These are phyloP conservation scores for Neopestalotiopsis clavispora DNA, from an alignment of 2,329 filamentous ascomycete species.

Conservation along the genomic window DNA sequence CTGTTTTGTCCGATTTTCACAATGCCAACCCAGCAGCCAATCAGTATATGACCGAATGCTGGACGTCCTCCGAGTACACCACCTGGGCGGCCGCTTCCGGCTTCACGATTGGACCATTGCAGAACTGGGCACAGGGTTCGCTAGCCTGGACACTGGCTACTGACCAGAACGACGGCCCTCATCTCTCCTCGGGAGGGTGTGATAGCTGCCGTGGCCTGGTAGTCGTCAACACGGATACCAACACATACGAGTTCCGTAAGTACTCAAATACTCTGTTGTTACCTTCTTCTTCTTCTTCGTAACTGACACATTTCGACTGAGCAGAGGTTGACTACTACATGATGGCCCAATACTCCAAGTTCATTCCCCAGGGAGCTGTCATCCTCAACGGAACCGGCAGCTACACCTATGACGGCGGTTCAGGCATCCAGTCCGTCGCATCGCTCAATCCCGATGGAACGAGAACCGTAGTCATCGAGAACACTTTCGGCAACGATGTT, in stretches of 20 bases:
- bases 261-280: neutral
- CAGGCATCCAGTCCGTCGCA: slow-evolving; percentile 50
- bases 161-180: slow-evolving; percentile 41
- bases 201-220: slow-evolving; percentile 55
- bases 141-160: slow-evolving; percentile 51
- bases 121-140: slow-evolving; percentile 51
- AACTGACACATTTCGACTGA: neutral
- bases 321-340: slow-evolving; percentile 52
- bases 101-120: slow-evolving; percentile 50
- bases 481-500: slow-evolving; percentile 50
- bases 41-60: slow-evolving; percentile 57
- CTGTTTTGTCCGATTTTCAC: slow-evolving; percentile 44
- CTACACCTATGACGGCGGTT: slow-evolving; percentile 44
- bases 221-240: slow-evolving; percentile 53
- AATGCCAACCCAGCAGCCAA: slow-evolving; percentile 41
- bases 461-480: slow-evolving; percentile 51
- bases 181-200: slow-evolving; percentile 45
- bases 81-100: slow-evolving; percentile 42
- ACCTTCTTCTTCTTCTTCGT: neutral
- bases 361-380: slow-evolving; percentile 49
- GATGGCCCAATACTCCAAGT: slow-evolving; percentile 56
- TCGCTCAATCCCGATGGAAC: slow-evolving; percentile 51
- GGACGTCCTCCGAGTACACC: slow-evolving; percentile 39
- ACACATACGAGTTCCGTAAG: slow-evolving; percentile 45
- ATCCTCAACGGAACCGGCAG: slow-evolving; percentile 49